phyloP scores from a whole-genome alignment of 225 moss, liverwort and hornwort species.

The Polytrichum commune region DNA sequence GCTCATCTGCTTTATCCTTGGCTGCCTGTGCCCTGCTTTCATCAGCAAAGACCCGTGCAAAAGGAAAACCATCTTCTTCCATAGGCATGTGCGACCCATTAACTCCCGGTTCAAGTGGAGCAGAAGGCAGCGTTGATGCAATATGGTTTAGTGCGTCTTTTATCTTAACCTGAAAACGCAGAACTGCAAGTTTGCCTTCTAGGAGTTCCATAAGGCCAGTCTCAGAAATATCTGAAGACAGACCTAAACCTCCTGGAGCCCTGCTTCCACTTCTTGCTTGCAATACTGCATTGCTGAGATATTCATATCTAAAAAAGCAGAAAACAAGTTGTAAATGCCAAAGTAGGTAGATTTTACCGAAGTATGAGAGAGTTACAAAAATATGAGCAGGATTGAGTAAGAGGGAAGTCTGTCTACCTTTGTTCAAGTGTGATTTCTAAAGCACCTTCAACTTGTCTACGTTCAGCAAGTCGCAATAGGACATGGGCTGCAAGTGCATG shows the following conservation, averaged over 20 bases:
- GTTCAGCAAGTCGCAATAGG: slow-evolving; percentile 89
- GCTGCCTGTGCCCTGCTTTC: slow-evolving; percentile 46
- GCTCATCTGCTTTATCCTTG: slow-evolving; percentile 72
- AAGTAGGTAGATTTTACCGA: no score
- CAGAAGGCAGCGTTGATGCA: slow-evolving; percentile 36
- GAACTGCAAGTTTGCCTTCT: slow-evolving; percentile 93
- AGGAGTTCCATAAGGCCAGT: slow-evolving; percentile 93
- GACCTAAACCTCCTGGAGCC: slow-evolving; percentile 76
- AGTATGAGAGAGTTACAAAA: neutral
- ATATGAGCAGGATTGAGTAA: neutral
- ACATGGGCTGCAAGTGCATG: slow-evolving; percentile 99
- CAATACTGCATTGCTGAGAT: slow-evolving; percentile 93
- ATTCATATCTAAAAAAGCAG: slow-evolving; percentile 68
- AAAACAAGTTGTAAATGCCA: neutral
- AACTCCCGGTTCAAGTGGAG: slow-evolving; percentile 25
- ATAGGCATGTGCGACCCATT: slow-evolving; percentile 46
- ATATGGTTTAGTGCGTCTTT: slow-evolving; percentile 65
- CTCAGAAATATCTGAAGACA: slow-evolving; percentile 86
- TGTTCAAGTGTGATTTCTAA: slow-evolving; percentile 68
- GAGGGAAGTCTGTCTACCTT: slow-evolving; percentile 39
- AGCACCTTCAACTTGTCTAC: slow-evolving; percentile 70
- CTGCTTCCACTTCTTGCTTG: slow-evolving; percentile 95
- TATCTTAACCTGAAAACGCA: slow-evolving; percentile 94
- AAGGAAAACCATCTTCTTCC: slow-evolving; percentile 62
- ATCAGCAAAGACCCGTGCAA: slow-evolving; percentile 39